These are phyloP conservation scores for Andrographis paniculata DNA, from an alignment of 305 asterid genomes.

Conservation along the genomic window DNA sequence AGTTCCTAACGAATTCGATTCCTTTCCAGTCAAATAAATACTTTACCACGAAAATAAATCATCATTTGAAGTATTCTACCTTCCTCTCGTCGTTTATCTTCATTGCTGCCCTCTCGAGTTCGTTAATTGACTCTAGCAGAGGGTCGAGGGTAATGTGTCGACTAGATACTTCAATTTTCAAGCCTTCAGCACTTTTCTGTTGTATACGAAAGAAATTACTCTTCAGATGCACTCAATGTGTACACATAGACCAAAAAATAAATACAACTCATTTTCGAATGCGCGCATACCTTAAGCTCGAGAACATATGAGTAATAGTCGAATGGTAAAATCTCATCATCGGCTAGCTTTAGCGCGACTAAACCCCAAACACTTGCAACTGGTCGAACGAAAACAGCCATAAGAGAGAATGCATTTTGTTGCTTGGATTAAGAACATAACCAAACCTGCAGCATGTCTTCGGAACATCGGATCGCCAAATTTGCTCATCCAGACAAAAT, in stretches of 20 bases:
- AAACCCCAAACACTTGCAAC: conserved; percentile 82
- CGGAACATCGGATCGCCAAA: conserved; percentile 84
- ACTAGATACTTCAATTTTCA: conserved; percentile 38
- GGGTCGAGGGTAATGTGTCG: conserved; percentile 46
- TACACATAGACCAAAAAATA: conserved; percentile 1
- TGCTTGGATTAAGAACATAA: too few relatives aligned
- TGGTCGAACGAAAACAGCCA: conserved; percentile 24
- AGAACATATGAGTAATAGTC: conserved; percentile 60
- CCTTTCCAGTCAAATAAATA: conserved; percentile 4
- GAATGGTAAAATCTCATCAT: conserved; percentile 65
- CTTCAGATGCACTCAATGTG: conserved; percentile 1
- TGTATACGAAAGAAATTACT: background rate
- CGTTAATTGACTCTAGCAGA: conserved; percentile 49
- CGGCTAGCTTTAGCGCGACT: conserved; percentile 78
- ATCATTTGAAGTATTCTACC: conserved; percentile 30
- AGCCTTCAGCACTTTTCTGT: conserved; percentile 54
- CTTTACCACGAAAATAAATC: conserved; percentile 2
- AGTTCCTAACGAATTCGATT: conserved; percentile 24
- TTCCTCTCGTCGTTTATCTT: conserved; percentile 41
- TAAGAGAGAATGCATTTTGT: background rate
- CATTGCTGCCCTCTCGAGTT: conserved; percentile 49
- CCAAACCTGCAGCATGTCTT: conserved; percentile 77
- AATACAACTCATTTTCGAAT: background rate
- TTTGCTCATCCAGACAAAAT: conserved; percentile 77
- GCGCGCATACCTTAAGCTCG: conserved; percentile 63